Evolutionary conservation across 1,284 basidiomycete species (phyloP), one percentile per base, ranked within the genome.

Genomic region (Gymnopus androsaceus): DNA sequence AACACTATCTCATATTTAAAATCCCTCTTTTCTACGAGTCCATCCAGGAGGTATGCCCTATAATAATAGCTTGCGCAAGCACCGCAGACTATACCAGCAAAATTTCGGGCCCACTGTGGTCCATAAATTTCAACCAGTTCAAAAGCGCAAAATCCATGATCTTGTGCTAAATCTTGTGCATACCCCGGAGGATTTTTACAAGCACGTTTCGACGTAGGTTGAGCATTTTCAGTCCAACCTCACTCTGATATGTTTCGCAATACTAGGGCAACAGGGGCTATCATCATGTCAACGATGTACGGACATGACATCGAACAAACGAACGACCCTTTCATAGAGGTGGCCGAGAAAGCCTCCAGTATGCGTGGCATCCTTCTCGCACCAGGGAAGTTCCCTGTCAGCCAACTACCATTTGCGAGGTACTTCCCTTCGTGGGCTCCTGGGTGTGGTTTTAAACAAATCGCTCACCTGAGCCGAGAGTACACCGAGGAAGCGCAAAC

Each of bases 41-140:
- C 44, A 14, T 4, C 9, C 36, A 46, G 41, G 52, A 14, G 30
- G 23, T 12, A 58, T 66, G 38, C 59, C 59, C 4, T 67, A 70
- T 28, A 63, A 62, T 4, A 63, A 68, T 12, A 34, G 55, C 7
- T 71, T 69, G 70, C 61, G 69, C 8, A 46, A 53, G 4, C 59
- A 67, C 44, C 56, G 70, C 15, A 61, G 64, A 30, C 59, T 70
- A 14, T 66, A 66, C 33, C 68, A 70, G 37, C 70, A 70, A 40
- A 62, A 61, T 12, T 67, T 72, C 38, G 58, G 62, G 30, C 57
- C 55, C 5, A 59, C 64, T 23, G 64, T 62, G 3, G 57, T 59
- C 2, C 21, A 48, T 3, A 27, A 56, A 8, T 66, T 64, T 52
- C 47, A 64, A 14, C 63, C 65, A 0, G 36, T 65, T 6, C 65